Percentiles rank a stretch among this genome's conserved stretches.
Evolutionary conservation across 164 flowering plant genomes (phyloP).

Genomic region (Piper longum): DNA sequence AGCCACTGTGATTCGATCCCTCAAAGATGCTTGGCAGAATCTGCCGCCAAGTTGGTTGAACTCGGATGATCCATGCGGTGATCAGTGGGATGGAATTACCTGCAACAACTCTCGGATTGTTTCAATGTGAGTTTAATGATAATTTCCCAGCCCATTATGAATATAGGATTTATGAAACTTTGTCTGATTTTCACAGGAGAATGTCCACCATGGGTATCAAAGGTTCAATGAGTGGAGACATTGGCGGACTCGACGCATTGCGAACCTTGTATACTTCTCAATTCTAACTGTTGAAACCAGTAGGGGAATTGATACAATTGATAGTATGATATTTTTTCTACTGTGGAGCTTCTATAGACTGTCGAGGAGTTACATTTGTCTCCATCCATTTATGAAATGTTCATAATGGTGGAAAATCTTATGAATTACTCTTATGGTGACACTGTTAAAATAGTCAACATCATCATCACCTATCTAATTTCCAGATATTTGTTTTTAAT

Average conservation of each 20-base stretch:
- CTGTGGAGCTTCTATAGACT: background rate
- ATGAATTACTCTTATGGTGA: too few relatives aligned
- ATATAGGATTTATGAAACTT: background rate
- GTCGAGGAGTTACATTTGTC: background rate
- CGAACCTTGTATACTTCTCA: conserved; percentile 48
- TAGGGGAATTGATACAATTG: too few relatives aligned
- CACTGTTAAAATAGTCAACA: too few relatives aligned
- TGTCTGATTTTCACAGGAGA: conserved; percentile 30
- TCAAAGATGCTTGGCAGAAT: conserved; percentile 47
- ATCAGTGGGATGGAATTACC: conserved; percentile 70
- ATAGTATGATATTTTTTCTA: too few relatives aligned
- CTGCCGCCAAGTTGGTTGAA: conserved; percentile 76
- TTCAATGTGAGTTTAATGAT: conserved; percentile 24
- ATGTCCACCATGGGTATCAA: conserved; percentile 61
- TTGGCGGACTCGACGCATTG: conserved; percentile 64
- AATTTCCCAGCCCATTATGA: background rate
- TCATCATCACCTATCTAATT: background rate
- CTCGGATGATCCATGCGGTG: conserved; percentile 65
- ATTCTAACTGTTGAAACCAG: background rate
- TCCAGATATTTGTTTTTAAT: too few relatives aligned
- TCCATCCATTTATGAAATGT: background rate
- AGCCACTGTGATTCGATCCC: conserved; percentile 41
- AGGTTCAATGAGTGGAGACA: conserved; percentile 61
- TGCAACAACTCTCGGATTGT: conserved; percentile 60
- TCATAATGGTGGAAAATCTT: too few relatives aligned